A percentile compares a stretch with the other conserved stretches of the same genome.
Evolutionary conservation across 768 basidiomycete genomes (phyloP).

Genomic region (Termitomyces sp.): DNA sequence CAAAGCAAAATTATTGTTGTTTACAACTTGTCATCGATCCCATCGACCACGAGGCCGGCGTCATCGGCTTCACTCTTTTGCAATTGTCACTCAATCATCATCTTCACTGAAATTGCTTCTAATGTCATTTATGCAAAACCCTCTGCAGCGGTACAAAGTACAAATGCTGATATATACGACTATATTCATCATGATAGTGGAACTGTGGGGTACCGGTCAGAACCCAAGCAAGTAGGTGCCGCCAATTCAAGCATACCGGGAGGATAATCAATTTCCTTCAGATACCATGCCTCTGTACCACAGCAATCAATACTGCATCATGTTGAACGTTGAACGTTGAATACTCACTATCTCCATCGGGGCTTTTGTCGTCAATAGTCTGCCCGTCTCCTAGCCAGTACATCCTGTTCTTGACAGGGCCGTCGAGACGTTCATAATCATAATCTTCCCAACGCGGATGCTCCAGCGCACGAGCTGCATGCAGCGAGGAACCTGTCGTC

Average conservation of each 20-base stretch:
- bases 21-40: neutral
- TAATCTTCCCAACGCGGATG: slow-evolving; percentile 66
- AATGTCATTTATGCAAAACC: neutral
- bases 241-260: slow-evolving; percentile 25
- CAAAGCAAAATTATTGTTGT: neutral
- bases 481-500: slow-evolving; percentile 41
- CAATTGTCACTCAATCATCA: neutral
- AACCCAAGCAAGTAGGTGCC: neutral
- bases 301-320: neutral
- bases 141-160: neutral
- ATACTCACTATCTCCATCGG: slow-evolving; percentile 24
- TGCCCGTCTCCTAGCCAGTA: slow-evolving; percentile 60
- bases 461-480: slow-evolving; percentile 40
- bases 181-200: neutral
- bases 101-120: neutral
- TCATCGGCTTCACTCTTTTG: neutral
- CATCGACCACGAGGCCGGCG: neutral
- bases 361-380: slow-evolving; percentile 40
- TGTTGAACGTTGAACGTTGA: neutral
- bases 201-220: slow-evolving; percentile 1
- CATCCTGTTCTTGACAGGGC: slow-evolving; percentile 36
- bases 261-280: slow-evolving; percentile 41
- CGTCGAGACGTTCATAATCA: slow-evolving; percentile 41
- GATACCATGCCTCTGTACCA: slow-evolving; percentile 39
- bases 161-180: too few species aligned